Conservation (phyloP, 116 monocot species). For the Thalassia testudinum region DNA sequence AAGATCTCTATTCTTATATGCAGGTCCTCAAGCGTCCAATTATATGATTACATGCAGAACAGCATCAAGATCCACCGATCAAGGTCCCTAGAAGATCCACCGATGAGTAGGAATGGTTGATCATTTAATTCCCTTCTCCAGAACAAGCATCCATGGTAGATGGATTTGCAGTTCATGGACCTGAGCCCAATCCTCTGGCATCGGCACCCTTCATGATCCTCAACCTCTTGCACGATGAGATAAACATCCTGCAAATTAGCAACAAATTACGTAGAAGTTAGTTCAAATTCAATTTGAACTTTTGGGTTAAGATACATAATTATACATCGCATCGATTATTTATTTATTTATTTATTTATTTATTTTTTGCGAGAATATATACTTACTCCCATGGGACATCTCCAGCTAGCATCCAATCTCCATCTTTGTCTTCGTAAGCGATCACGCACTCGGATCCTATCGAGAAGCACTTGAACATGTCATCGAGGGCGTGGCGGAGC, state of each 20-base stretch:
- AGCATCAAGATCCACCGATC: too few species aligned
- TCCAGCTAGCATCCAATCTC: constrained; percentile 45
- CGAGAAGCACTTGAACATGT: constrained; percentile 53
- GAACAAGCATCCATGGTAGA: too few species aligned
- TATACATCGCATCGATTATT: not conserved
- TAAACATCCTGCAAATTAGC: constrained; percentile 29
- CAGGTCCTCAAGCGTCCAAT: too few species aligned
- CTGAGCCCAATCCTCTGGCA: constrained; percentile 13
- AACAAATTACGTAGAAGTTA: not conserved
- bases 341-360: not conserved
- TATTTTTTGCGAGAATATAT: not conserved
- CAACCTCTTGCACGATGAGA: constrained; percentile 33
- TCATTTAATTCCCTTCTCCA: too few species aligned
- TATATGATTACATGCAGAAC: too few species aligned
- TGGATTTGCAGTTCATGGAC: too few species aligned
- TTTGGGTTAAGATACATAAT: not conserved
- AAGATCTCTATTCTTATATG: too few species aligned
- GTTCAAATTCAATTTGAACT: not conserved
- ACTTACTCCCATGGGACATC: constrained; percentile 54
- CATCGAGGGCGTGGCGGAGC: constrained; percentile 42
- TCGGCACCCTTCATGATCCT: constrained; percentile 41
- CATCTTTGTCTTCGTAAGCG: constrained; percentile 46
- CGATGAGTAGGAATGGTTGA: too few species aligned
- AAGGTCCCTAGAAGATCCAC: too few species aligned
- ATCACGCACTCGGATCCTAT: constrained; percentile 14